These are phyloP conservation scores for Globisporangium nagaii DNA, from an alignment of 352 stramenopile genomes.

Conservation along the genomic window DNA sequence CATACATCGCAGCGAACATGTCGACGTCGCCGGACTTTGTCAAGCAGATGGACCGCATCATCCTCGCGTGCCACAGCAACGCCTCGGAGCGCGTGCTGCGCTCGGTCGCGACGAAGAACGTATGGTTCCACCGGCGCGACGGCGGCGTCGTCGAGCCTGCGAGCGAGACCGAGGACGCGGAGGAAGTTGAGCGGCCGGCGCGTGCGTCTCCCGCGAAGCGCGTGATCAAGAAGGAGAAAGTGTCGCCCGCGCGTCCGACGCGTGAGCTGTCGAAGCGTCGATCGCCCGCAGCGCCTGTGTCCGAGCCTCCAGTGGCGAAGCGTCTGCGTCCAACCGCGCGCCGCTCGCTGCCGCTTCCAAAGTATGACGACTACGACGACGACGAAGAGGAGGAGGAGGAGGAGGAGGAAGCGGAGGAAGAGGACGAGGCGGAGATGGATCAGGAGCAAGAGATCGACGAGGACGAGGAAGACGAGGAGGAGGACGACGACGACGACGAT, in stretches of 20 bases:
- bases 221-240: background rate
- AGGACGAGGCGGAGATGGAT: slow-evolving; percentile 6
- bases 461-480: slow-evolving; percentile 18
- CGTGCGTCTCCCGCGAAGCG: background rate
- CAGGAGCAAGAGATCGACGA: slow-evolving; percentile 20
- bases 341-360: slow-evolving; percentile 10
- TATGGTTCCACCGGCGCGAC: slow-evolving; percentile 44
- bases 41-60: slow-evolving; percentile 68
- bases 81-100: slow-evolving; percentile 42
- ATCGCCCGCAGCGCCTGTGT: background rate
- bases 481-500: slow-evolving; percentile 2
- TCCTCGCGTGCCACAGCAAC: slow-evolving; percentile 57
- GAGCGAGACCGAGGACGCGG: slow-evolving; percentile 7
- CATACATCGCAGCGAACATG: slow-evolving; percentile 66
- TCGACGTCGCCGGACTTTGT: slow-evolving; percentile 42
- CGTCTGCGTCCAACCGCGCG: slow-evolving; percentile 2
- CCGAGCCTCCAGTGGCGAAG: slow-evolving; percentile 6
- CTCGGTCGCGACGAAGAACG: slow-evolving; percentile 53
- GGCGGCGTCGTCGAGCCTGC: background rate
- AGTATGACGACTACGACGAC: slow-evolving; percentile 6
- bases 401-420: slow-evolving; percentile 14
- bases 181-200: background rate
- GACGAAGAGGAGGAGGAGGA: slow-evolving; percentile 4
- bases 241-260: background rate
- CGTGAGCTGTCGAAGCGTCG: slow-evolving; percentile 10